Percentiles rank a stretch among this genome's conserved stretches.
Conservation (phyloP, 2,329 filamentous ascomycete genomes). For the Trichoderma guizhouense region DNA sequence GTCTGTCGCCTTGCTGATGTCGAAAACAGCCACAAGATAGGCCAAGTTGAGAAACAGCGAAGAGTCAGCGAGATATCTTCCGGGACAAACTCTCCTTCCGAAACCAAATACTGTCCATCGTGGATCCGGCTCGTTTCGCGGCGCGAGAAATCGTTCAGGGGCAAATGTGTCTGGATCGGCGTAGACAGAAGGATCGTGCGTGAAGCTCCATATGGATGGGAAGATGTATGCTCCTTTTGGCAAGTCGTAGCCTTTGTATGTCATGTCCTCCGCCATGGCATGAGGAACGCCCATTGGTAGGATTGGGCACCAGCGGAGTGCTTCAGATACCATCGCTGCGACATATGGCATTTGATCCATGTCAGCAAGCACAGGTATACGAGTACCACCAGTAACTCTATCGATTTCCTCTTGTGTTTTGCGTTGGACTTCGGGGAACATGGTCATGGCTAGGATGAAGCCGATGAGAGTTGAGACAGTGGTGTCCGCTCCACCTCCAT, state of each 20-base stretch:
- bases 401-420: conserved; percentile 21
- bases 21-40: not conserved
- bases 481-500: conserved; percentile 16
- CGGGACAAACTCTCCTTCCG: conserved; percentile 10
- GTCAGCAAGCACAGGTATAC: conserved; percentile 19
- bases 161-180: not conserved
- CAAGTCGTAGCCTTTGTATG: conserved; percentile 1
- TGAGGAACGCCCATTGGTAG: not conserved
- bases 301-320: conserved; percentile 20
- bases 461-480: not conserved
- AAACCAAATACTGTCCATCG: not conserved
- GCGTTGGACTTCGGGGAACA: conserved; percentile 16
- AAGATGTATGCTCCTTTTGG: conserved; percentile 5
- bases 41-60: conserved; percentile 3
- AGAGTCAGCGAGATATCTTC: not conserved
- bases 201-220: not conserved
- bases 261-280: not conserved
- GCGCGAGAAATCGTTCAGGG: conserved; percentile 9
- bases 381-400: conserved; percentile 23
- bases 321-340: conserved; percentile 26
- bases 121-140: conserved; percentile 11
- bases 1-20: conserved; percentile 14
- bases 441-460: conserved; percentile 17
- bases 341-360: conserved; percentile 25
- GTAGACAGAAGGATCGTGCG: not conserved